Percentiles rank a stretch among this genome's conserved stretches.
Conservation (phyloP, 2,329 filamentous ascomycete genomes). For the Cytospora piceicola region DNA sequence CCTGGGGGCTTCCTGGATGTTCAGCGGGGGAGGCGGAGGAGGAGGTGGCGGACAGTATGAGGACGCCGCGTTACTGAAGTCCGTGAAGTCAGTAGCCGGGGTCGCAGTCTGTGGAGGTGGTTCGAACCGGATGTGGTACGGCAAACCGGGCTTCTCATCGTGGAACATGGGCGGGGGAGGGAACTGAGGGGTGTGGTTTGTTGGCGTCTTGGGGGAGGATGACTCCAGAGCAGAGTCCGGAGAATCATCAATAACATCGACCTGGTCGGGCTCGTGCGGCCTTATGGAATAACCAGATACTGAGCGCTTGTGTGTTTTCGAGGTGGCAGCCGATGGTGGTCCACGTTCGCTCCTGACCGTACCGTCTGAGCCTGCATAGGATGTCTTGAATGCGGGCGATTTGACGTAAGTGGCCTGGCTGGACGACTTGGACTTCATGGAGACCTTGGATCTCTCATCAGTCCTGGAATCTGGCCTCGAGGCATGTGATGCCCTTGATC, state of each 20-base stretch:
- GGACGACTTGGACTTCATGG: slow-evolving; percentile 58
- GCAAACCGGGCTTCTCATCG: slow-evolving; percentile 44
- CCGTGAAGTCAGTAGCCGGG: slow-evolving; percentile 48
- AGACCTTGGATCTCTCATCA: slow-evolving; percentile 57
- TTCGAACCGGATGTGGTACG: slow-evolving; percentile 42
- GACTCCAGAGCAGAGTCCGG: slow-evolving; percentile 52
- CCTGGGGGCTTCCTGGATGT: slow-evolving; percentile 72
- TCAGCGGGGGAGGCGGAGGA: slow-evolving; percentile 75
- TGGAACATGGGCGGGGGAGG: slow-evolving; percentile 49
- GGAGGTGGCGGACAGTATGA: slow-evolving; percentile 53
- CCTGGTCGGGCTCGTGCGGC: slow-evolving; percentile 39
- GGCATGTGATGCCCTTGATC: slow-evolving; percentile 44
- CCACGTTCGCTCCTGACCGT: slow-evolving; percentile 25
- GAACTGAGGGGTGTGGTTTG: slow-evolving; percentile 54
- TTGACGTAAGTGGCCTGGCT: slow-evolving; percentile 61
- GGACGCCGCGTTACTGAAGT: slow-evolving; percentile 45
- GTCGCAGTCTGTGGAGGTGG: slow-evolving; percentile 47
- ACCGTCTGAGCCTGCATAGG: slow-evolving; percentile 32
- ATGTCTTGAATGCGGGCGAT: slow-evolving; percentile 37
- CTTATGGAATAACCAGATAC: slow-evolving; percentile 38
- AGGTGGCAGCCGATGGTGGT: slow-evolving; percentile 14
- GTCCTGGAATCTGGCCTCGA: slow-evolving; percentile 45
- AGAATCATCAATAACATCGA: slow-evolving; percentile 55
- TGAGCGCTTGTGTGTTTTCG: slow-evolving; percentile 40
- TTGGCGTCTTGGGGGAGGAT: slow-evolving; percentile 65